phyloP scores from a whole-genome alignment of 2,329 filamentous ascomycete species.

The Fusarium sp. region DNA sequence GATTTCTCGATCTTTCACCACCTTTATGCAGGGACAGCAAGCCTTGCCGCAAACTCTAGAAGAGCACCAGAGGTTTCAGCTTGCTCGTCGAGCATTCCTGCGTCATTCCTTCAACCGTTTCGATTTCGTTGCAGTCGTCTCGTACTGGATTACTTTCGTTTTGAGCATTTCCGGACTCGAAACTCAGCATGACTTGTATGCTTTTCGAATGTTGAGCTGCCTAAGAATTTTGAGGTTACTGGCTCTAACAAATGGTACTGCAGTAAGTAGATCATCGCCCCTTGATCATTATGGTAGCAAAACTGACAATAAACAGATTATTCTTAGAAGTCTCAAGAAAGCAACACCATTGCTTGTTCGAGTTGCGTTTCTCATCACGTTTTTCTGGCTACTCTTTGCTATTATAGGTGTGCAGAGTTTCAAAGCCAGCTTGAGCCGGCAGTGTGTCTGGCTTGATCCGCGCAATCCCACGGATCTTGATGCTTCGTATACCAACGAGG shows the following conservation, averaged over 20 bases:
- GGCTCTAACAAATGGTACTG: slow-evolving; percentile 92
- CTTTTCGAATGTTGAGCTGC: slow-evolving; percentile 97
- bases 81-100: slow-evolving; percentile 92
- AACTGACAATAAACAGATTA: slow-evolving; percentile 72
- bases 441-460: slow-evolving; percentile 84
- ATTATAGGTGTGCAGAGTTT: slow-evolving; percentile 98
- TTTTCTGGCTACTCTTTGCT: slow-evolving; percentile 98
- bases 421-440: slow-evolving; percentile 83
- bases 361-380: slow-evolving; percentile 93
- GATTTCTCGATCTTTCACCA: slow-evolving; percentile 84
- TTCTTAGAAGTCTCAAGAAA: slow-evolving; percentile 94
- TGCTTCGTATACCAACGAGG: slow-evolving; percentile 72
- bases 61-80: slow-evolving; percentile 85
- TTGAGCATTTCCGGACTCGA: slow-evolving; percentile 81
- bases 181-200: slow-evolving; percentile 79
- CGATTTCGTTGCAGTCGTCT: slow-evolving; percentile 94
- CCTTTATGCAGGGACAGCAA: slow-evolving; percentile 76
- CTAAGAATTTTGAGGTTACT: slow-evolving; percentile 93
- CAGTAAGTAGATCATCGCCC: slow-evolving; percentile 68
- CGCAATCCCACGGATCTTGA: slow-evolving; percentile 67
- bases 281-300: background rate
- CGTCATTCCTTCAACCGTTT: slow-evolving; percentile 96
- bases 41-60: slow-evolving; percentile 74
- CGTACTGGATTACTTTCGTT: slow-evolving; percentile 92
- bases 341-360: slow-evolving; percentile 92